phyloP scores from a whole-genome alignment of 495 filamentous ascomycete genomes.

The Xylaria nigripes region DNA sequence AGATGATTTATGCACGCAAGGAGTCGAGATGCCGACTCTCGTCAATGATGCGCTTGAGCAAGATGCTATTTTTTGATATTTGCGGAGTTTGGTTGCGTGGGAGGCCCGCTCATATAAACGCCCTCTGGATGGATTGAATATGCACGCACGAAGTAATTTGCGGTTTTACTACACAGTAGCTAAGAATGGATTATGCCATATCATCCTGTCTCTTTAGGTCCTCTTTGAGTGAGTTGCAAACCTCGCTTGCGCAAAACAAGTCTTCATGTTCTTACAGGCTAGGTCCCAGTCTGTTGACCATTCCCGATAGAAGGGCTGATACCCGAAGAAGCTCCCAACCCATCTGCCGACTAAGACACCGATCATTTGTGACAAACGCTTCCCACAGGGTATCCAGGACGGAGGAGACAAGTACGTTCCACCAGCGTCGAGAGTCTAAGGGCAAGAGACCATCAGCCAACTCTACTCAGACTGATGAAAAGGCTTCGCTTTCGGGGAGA shows the following conservation, averaged over 20 bases:
- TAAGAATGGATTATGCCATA: too few species aligned
- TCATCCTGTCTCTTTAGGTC: too few species aligned
- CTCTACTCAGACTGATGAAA: not conserved
- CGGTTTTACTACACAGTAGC: too few species aligned
- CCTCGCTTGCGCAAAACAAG: conserved; percentile 11
- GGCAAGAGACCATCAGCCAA: not conserved
- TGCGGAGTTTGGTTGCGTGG: too few species aligned
- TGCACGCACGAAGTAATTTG: too few species aligned
- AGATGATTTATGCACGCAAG: too few species aligned
- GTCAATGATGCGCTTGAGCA: too few species aligned
- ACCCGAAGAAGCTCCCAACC: conserved; percentile 36
- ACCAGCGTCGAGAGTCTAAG: conserved; percentile 32
- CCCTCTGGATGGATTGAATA: too few species aligned
- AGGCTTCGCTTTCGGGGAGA: not conserved
- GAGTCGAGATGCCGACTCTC: too few species aligned
- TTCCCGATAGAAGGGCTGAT: conserved; percentile 35
- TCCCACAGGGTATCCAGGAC: conserved; percentile 29
- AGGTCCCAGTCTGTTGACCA: conserved; percentile 39
- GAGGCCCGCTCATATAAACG: too few species aligned
- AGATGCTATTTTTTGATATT: too few species aligned
- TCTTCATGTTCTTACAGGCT: conserved; percentile 28
- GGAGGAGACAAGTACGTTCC: conserved; percentile 27
- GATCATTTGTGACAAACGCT: conserved; percentile 18
- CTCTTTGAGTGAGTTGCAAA: not conserved
- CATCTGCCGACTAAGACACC: conserved; percentile 34